Evolutionary conservation across 495 filamentous ascomycete genomes (phyloP).

Genomic region (Sphaerosporella brunnea): DNA sequence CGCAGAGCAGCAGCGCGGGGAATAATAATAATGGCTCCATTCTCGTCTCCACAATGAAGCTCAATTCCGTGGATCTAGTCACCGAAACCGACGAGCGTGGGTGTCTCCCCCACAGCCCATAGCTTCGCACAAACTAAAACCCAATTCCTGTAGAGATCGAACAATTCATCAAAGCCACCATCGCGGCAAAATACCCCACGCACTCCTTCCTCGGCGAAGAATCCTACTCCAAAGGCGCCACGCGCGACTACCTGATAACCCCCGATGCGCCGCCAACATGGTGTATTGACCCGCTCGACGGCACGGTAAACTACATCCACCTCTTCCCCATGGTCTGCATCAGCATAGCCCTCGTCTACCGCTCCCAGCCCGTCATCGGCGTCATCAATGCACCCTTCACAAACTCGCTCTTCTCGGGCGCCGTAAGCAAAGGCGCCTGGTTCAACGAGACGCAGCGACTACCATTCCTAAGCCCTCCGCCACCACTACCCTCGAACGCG

Average conservation of each 20-base stretch:
- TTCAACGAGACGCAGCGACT: conserved; percentile 37
- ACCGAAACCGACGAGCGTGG: conserved; percentile 52
- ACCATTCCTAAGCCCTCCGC: conserved; percentile 39
- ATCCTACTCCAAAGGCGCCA: conserved; percentile 41
- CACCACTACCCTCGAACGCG: conserved; percentile 35
- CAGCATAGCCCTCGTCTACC: conserved; percentile 44
- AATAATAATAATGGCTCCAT: neutral
- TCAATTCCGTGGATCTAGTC: conserved; percentile 52
- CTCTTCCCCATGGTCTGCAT: conserved; percentile 59
- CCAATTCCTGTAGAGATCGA: conserved; percentile 45
- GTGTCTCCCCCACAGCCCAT: too few relatives aligned
- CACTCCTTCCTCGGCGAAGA: conserved; percentile 61
- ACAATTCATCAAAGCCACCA: conserved; percentile 40
- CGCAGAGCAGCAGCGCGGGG: too few relatives aligned
- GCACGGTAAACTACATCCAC: conserved; percentile 58
- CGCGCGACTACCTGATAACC: conserved; percentile 44
- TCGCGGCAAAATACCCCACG: conserved; percentile 38
- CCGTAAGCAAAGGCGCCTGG: conserved; percentile 32
- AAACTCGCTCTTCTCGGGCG: conserved; percentile 46
- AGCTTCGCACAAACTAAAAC: too few relatives aligned
- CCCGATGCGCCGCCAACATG: conserved; percentile 38
- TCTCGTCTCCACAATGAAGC: conserved; percentile 30
- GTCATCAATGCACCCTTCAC: conserved; percentile 49
- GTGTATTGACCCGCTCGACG: conserved; percentile 52
- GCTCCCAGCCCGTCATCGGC: conserved; percentile 40